phyloP scores from a whole-genome alignment of 176 grass and related monocot species.

The Elaeis guineensis region DNA sequence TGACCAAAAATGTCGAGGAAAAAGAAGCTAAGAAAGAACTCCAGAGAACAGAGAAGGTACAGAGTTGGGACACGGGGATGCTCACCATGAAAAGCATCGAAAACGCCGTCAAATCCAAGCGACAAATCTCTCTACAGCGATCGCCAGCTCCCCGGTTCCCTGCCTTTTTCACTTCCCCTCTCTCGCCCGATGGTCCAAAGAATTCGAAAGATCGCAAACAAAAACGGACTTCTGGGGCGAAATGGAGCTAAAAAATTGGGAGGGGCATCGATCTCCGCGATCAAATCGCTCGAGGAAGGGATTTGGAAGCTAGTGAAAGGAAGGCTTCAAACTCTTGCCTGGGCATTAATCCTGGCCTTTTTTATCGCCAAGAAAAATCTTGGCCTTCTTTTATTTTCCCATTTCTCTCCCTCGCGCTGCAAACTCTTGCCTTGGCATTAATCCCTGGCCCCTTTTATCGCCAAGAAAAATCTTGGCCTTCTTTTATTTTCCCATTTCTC shows the following conservation, averaged over 20 bases:
- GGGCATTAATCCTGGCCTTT: background rate
- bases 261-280: background rate
- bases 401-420: background rate
- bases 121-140: constrained; percentile 14
- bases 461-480: background rate
- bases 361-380: background rate
- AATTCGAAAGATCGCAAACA: no score
- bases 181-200: no score
- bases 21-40: background rate
- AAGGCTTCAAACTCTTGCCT: background rate
- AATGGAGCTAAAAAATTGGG: background rate
- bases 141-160: background rate
- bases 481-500: background rate
- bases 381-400: background rate
- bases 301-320: background rate
- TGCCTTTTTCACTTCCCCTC: background rate
- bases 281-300: background rate
- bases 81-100: constrained; percentile 21
- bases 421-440: no score
- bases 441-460: no score
- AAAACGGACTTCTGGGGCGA: background rate
- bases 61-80: background rate
- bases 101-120: constrained; percentile 20
- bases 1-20: background rate
- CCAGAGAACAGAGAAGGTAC: background rate